A percentile compares a stretch with the other conserved stretches of the same genome.
Conservation (phyloP, 805 yeast genomes). For the Nakazawaea ishiwadae region DNA sequence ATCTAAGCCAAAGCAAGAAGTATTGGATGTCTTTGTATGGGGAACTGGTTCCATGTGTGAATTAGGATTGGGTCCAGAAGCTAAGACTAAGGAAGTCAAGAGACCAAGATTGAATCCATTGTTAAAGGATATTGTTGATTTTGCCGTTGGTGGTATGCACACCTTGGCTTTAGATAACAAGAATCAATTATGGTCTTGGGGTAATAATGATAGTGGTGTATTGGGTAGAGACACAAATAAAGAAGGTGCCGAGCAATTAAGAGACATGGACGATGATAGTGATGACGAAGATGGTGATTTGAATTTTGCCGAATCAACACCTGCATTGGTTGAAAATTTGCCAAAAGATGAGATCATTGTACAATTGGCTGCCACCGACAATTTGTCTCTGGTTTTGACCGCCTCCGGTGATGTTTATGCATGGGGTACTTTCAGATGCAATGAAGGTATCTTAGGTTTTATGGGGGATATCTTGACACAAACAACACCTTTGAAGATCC, state of each 20-base stretch:
- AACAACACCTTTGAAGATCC: conserved; percentile 58
- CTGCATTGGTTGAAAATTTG: conserved; percentile 66
- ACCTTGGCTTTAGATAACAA: conserved; percentile 72
- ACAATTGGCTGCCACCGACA: conserved; percentile 89
- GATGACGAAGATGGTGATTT: conserved; percentile 80
- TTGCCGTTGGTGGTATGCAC: conserved; percentile 97
- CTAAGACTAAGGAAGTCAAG: conserved; percentile 87
- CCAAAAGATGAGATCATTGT: conserved; percentile 59
- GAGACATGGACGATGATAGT: conserved; percentile 57
- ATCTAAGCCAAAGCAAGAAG: conserved; percentile 29
- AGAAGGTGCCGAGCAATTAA: conserved; percentile 55
- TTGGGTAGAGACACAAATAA: conserved; percentile 80
- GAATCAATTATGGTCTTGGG: conserved; percentile 96
- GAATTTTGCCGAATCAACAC: conserved; percentile 87
- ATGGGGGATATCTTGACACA: conserved; percentile 62
- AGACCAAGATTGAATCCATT: conserved; percentile 90
- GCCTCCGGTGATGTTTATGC: conserved; percentile 88
- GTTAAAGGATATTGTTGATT: conserved; percentile 71
- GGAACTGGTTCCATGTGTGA: conserved; percentile 98
- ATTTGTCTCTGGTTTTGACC: conserved; percentile 74
- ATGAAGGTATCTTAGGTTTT: conserved; percentile 89
- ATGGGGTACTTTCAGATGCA: conserved; percentile 96
- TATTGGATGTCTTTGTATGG: conserved; percentile 83
- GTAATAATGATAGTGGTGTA: conserved; percentile 89
- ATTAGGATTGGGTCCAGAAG: conserved; percentile 93